Percentiles rank a stretch among this genome's conserved stretches.
phyloP scores from a whole-genome alignment of 2,329 filamentous ascomycete species.

The Stachybotrys chlorohalonatus region DNA sequence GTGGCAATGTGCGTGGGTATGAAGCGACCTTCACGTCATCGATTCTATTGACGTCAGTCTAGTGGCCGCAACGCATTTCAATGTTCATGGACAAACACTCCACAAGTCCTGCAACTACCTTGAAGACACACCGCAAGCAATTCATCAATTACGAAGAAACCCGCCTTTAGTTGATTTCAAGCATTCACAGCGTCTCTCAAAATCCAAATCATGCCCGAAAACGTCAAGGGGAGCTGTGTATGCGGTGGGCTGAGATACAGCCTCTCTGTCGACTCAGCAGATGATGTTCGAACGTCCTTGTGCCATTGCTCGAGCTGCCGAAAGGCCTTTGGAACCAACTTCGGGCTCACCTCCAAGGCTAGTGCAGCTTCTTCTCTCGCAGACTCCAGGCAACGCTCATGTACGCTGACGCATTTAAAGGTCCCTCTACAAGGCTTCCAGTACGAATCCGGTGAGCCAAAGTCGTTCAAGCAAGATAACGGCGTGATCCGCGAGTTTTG shows the following conservation, averaged over 20 bases:
- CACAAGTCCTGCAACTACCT: background rate
- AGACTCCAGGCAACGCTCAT: no score
- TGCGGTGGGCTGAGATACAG: background rate
- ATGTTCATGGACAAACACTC: background rate
- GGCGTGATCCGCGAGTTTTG: conserved; percentile 23
- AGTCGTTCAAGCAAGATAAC: conserved; percentile 18
- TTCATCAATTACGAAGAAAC: background rate
- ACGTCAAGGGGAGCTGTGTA: background rate
- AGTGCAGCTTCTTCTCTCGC: background rate
- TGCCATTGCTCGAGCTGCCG: conserved; percentile 23
- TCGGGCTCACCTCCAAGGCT: conserved; percentile 20
- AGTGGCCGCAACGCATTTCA: background rate
- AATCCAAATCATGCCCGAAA: background rate
- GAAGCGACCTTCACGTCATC: background rate
- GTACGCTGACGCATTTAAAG: conserved; percentile 2
- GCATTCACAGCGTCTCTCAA: background rate
- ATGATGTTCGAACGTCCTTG: conserved; percentile 19
- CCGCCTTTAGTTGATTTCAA: background rate
- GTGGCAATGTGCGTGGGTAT: background rate
- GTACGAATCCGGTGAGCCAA: conserved; percentile 15
- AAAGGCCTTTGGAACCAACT: conserved; percentile 22
- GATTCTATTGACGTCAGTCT: background rate
- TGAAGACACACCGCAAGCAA: background rate
- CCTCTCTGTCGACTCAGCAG: conserved; percentile 11
- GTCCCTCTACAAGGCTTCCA: conserved; percentile 15